phyloP scores from a whole-genome alignment of 768 basidiomycete genomes.

The Mycena belliarum region DNA sequence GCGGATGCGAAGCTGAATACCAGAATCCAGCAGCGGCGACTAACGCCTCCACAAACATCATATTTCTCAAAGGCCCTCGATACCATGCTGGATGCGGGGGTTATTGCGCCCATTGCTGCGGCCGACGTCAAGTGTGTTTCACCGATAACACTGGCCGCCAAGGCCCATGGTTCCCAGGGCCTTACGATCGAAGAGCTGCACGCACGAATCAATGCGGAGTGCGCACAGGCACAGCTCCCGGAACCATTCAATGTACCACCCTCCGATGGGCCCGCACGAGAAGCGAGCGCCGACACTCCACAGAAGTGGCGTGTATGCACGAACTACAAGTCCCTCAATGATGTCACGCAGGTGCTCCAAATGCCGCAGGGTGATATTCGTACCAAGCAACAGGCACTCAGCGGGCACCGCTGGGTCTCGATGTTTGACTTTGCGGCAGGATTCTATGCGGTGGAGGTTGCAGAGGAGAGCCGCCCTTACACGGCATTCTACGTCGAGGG shows the following conservation, averaged over 20 bases:
- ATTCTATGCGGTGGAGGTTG: conserved; percentile 30
- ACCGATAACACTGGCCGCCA: conserved; percentile 36
- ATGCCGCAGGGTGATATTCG: conserved; percentile 39
- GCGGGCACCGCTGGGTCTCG: conserved; percentile 35
- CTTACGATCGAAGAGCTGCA: conserved; percentile 35
- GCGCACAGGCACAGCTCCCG: conserved; percentile 26
- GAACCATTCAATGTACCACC: conserved; percentile 16
- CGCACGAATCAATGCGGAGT: conserved; percentile 36
- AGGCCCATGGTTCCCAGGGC: conserved; percentile 32
- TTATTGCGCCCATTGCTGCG: conserved; percentile 31
- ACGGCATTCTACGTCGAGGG: conserved; percentile 41
- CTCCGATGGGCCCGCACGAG: background rate
- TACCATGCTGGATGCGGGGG: conserved; percentile 35
- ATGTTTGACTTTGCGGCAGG: conserved; percentile 40
- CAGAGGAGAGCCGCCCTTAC: conserved; percentile 26
- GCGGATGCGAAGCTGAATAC: conserved; percentile 27
- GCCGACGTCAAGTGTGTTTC: conserved; percentile 35
- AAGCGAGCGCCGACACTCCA: background rate
- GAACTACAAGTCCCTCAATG: conserved; percentile 37
- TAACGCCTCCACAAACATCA: conserved; percentile 32
- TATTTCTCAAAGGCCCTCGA: conserved; percentile 35
- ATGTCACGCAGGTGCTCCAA: conserved; percentile 28
- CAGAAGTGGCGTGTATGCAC: conserved; percentile 42
- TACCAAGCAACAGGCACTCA: conserved; percentile 36
- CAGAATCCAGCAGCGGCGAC: conserved; percentile 32